Evolutionary conservation across 2,329 filamentous ascomycete genomes (phyloP).

Genomic region (Karstenula rhodostoma): DNA sequence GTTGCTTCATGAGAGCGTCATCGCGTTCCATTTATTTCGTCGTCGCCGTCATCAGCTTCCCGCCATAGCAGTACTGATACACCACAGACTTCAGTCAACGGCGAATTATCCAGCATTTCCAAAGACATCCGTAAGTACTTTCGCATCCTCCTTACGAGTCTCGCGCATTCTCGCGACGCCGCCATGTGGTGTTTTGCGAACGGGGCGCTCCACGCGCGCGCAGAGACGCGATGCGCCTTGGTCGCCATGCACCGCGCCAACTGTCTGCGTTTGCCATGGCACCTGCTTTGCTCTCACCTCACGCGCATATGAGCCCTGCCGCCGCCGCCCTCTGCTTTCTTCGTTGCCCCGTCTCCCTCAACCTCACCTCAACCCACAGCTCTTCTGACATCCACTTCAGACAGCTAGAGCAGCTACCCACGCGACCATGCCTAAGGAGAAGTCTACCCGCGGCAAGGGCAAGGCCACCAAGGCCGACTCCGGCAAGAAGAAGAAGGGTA

Average conservation of each 20-base stretch:
- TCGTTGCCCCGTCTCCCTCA: constrained; percentile 6
- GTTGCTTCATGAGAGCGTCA: constrained; percentile 35
- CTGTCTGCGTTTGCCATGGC: constrained; percentile 14
- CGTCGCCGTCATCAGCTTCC: constrained; percentile 33
- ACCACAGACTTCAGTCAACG: constrained; percentile 39
- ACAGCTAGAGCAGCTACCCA: constrained; percentile 14
- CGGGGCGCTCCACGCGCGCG: constrained; percentile 34
- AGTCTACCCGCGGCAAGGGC: constrained; percentile 67
- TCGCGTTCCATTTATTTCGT: constrained; percentile 43
- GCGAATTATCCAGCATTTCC: constrained; percentile 25
- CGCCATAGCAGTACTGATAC: constrained; percentile 38
- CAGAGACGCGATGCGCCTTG: constrained; percentile 24
- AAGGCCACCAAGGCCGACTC: constrained; percentile 63
- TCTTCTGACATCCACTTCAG: constrained; percentile 20
- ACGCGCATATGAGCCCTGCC: constrained; percentile 8
- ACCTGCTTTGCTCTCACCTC: constrained; percentile 2
- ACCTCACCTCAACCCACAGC: constrained; percentile 10
- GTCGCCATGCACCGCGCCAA: constrained; percentile 27
- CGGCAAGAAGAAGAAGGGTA: constrained; percentile 78
- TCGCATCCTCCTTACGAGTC: constrained; percentile 29
- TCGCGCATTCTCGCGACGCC: constrained; percentile 36
- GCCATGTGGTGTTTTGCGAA: constrained; percentile 42
- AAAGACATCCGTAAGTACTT: constrained; percentile 40
- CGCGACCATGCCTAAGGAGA: constrained; percentile 73
- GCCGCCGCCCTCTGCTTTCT: constrained; percentile 7